Conservation (phyloP, 768 basidiomycete species). For the Boletellus ananas region DNA sequence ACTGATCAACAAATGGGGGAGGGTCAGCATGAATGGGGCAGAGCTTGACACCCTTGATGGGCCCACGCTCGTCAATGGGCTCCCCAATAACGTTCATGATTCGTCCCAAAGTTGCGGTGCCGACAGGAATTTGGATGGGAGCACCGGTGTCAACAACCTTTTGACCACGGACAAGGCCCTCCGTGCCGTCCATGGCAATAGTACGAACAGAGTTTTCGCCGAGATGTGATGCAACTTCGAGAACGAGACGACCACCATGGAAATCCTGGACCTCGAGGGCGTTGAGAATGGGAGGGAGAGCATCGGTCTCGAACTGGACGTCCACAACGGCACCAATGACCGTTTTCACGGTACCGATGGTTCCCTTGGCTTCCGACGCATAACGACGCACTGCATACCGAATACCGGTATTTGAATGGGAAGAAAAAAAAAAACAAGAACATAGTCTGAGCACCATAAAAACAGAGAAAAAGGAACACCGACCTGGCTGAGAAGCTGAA, state of each 20-base stretch:
- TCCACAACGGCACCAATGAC: constrained; percentile 99
- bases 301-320: constrained; percentile 93
- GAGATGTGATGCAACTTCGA: constrained; percentile 97
- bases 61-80: constrained; percentile 99
- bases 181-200: constrained; percentile 99
- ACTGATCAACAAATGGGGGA: constrained; percentile 96
- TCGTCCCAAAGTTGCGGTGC: constrained; percentile 89
- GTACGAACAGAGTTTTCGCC: constrained; percentile 99
- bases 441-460: not conserved
- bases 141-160: constrained; percentile 95
- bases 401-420: not conserved
- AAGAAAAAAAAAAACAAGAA: not conserved
- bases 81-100: constrained; percentile 99
- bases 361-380: constrained; percentile 81
- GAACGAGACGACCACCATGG: constrained; percentile 93
- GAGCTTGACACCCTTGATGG: constrained; percentile 92
- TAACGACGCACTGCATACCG: constrained; percentile 65
- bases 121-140: constrained; percentile 96
- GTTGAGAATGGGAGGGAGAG: constrained; percentile 94
- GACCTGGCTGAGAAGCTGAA: constrained; percentile 52
- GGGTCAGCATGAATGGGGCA: constrained; percentile 96
- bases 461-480: constrained; percentile 23
- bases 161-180: constrained; percentile 99
- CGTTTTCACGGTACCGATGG: constrained; percentile 85
- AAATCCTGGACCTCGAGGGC: constrained; percentile 97